Base-by-base conservation (phyloP, 345 rosid species). In the Anacardium occidentale region DNA sequence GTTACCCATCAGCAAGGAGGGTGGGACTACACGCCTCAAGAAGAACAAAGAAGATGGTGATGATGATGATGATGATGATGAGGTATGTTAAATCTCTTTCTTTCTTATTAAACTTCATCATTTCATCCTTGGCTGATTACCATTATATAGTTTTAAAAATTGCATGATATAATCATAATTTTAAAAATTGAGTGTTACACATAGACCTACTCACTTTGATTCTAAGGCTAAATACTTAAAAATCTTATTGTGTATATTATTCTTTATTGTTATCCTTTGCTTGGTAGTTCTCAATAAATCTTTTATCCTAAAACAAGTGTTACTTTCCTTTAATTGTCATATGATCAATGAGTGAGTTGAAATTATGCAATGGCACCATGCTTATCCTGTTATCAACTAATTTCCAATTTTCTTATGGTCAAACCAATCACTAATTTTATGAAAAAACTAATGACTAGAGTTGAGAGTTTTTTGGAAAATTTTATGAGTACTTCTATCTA, bases 1-100 rank as follows among this genome's bases (percentile, higher is more conserved):
- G 87, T 77, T 96, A 75, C 98, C 99, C 47, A 93, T 96, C 65
- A 80, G 74, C 83, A 96, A 89, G 82, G 99, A 93, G 82, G 94
- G 97, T 66, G 98, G 98, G 17, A 85, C 89, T 13, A 93, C 98
- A 60, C 89, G 89, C 62, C 86, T 91, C 25, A 93, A 88, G 91
- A 96, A 90, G 85, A 87, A 85, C 68, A 90, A 89, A 48, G 97
- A 89, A 71, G 87, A 88, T 37, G 88, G 85, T 15, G 85, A 81
- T 1, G 85, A 77, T 0, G 88, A 89, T 2, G 67, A 64, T 2
- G 68, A 65, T 3, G 97, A 91, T 0, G 89, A 91, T 25, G 90
- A 90, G 87, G 94, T 84, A 75, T 22, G 54, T 37, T 42, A 66
- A 44, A 53, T 71, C 7, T 40, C 25, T 42, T 51, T 34, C 22